Evolutionary conservation across 768 basidiomycete genomes (phyloP), one percentile per base, ranked within the genome.

Genomic region (Chalciporus pseudorubinellus): DNA sequence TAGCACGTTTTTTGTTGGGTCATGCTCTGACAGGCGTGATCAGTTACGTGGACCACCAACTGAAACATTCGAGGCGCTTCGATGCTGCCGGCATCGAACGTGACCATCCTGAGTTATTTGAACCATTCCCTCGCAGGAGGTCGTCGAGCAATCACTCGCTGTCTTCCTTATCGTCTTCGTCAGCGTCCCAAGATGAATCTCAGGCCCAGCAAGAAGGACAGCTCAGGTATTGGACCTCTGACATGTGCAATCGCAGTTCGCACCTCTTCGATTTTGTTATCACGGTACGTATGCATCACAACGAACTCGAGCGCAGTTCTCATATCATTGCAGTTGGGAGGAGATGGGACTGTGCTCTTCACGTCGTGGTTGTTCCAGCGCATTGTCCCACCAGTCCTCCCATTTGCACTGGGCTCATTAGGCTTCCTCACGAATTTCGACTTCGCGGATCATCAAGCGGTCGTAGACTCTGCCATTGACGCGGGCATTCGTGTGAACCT

Each of bases 301-400:
- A 20, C 29, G 22, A 45, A 39, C 13, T 46, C 46, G 34, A 26
- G 9, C 38, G n/a, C 34, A 34, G 11, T 20, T 31, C 55, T 66
- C 28, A 62, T 60, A 21, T 47, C 29, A 36, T 21, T 33, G 26
- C 63, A 98, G 95, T 85, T 98, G 55, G 97, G 97, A 42, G 97
- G 97, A 10, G 97, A 99, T 66, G 97, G 97, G 13, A 99, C 97
- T 0, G 95, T 98, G 3, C 81, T 99, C 14, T 99, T 98, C 74
- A 97, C 97, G 6, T 98, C 97, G 3, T 98, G 97, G 97, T 77
- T 99, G 28, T 99, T 99, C 76, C 97, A 99, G 68, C 85, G 86
- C 47, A 92, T 99, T 62, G 97, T 98, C 14, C 97, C 97, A n/a
- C 97, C 97, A 12, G 93, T 98, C 33, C 85, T 99, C 13, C 86